Percentiles rank a stretch among this genome's conserved stretches.
Conservation (phyloP, 1,139 yeast genomes). For the Pichia sp. region DNA sequence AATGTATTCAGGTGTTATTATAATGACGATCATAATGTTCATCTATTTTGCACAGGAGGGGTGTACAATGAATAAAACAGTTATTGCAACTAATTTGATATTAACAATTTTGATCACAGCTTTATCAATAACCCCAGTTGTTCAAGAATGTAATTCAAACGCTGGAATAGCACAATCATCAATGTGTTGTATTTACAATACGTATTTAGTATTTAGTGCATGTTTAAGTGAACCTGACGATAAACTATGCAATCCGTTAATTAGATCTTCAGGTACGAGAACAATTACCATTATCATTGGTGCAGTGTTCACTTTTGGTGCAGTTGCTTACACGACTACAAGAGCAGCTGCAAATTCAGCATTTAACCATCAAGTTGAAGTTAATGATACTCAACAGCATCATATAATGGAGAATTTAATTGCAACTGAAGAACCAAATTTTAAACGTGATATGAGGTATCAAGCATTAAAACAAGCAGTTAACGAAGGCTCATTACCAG, state of each 20-base stretch:
- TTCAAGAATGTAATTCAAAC: conserved; percentile 89
- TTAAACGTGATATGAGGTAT: conserved; percentile 67
- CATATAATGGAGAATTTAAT: conserved; percentile 19
- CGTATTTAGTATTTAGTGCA: conserved; percentile 87
- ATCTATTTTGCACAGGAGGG: conserved; percentile 77
- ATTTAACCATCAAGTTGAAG: conserved; percentile 33
- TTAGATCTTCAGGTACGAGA: conserved; percentile 84
- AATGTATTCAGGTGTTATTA: conserved; percentile 72
- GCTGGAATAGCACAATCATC: conserved; percentile 97
- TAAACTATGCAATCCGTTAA: conserved; percentile 80
- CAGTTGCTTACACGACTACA: conserved; percentile 95
- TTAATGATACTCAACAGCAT: conserved; percentile 9
- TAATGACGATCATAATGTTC: conserved; percentile 73
- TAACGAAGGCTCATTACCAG: conserved; percentile 90
- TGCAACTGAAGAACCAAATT: conserved; percentile 44
- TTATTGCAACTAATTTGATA: conserved; percentile 70
- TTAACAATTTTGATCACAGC: conserved; percentile 58
- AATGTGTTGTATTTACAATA: conserved; percentile 91
- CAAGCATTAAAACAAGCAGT: conserved; percentile 92
- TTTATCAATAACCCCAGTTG: conserved; percentile 70
- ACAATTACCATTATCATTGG: conserved; percentile 85
- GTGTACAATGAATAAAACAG: conserved; percentile 86
- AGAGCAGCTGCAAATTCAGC: conserved; percentile 87
- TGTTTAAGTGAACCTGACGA: conserved; percentile 97
- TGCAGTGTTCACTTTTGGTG: conserved; percentile 87